Evolutionary conservation across 2,329 filamentous ascomycete species (phyloP), one percentile per base, ranked within the genome.

Genomic region (Fusarium mangiferae): DNA sequence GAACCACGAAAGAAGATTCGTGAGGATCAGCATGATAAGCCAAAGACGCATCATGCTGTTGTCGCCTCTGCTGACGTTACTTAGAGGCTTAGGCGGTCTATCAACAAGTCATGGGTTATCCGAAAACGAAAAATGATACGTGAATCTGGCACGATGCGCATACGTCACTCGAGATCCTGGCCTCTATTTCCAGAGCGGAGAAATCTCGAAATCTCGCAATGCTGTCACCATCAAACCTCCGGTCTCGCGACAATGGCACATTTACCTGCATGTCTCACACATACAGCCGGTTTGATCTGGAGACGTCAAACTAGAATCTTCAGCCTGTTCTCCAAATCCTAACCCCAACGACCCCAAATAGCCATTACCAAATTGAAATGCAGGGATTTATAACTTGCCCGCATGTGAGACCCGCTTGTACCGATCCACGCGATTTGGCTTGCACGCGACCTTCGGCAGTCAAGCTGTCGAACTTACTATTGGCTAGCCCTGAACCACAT

Each of bases 361-460:
- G 48, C 52, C 49, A 38, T n/a, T 66, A 64, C 74, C 74, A 78
- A 70, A 77, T 72, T 56, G 74, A 75, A 63, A 72, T 67, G 72
- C 76, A 78, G 73, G 76, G 76, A 75, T 78, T 78, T 62, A 51
- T 64, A 77, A 72, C 62, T 59, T 59, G 60, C 67, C 63, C 35
- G 60, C 71, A 65, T 65, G 45, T 63, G 38, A 39, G 76, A 70
- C 73, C 76, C 75, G 66, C 76, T 70, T 58, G 66, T 66, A 72
- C 66, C 76, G 76, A 78, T 78, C 62, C 66, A 75, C 62, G 61
- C 76, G 76, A 78, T 78, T 78, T 78, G 66, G 73, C 62, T 75
- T 57, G 73, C 76, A 78, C 76, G 72, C 76, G 76, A 77, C 76
- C 76, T 70, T 76, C 74, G 76, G 76, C 75, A 78, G 55, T 78